Conservation (phyloP, 495 filamentous ascomycete genomes). For the Friedmanniomyces simplex region DNA sequence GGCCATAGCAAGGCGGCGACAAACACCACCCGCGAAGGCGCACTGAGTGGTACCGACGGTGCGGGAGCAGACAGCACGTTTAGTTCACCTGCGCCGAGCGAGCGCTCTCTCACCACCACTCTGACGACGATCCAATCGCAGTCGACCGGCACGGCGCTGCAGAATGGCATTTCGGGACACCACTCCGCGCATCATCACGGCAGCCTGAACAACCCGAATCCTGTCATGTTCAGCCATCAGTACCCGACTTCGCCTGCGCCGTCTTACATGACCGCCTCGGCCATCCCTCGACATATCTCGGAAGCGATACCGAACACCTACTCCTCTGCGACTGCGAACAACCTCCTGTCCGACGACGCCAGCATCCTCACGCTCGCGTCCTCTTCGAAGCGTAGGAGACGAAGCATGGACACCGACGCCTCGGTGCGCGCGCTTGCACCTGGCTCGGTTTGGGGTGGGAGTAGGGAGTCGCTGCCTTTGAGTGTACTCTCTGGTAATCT, state of each 20-base stretch:
- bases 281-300: constrained; percentile 68
- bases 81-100: constrained; percentile 84
- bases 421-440: constrained; percentile 88
- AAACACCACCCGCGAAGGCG: constrained; percentile 54
- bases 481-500: constrained; percentile 76
- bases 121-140: constrained; percentile 92
- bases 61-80: constrained; percentile 70
- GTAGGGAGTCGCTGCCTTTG: constrained; percentile 74
- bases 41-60: constrained; percentile 54
- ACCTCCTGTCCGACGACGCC: constrained; percentile 84
- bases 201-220: constrained; percentile 29
- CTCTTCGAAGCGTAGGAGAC: constrained; percentile 81
- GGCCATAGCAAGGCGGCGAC: constrained; percentile 72
- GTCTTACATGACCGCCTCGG: constrained; percentile 36
- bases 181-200: constrained; percentile 36
- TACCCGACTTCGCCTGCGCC: constrained; percentile 66
- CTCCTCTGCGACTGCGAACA: constrained; percentile 79
- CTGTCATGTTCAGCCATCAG: constrained; percentile 76
- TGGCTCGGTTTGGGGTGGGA: constrained; percentile 84
- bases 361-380: constrained; percentile 95
- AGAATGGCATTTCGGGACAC: constrained; percentile 32
- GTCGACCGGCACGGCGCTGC: constrained; percentile 53
- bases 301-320: constrained; percentile 66
- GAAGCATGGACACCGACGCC: constrained; percentile 90
- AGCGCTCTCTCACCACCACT: constrained; percentile 85